Conservation (phyloP, 2,329 filamentous ascomycete species). For the Fusarium aywerte region DNA sequence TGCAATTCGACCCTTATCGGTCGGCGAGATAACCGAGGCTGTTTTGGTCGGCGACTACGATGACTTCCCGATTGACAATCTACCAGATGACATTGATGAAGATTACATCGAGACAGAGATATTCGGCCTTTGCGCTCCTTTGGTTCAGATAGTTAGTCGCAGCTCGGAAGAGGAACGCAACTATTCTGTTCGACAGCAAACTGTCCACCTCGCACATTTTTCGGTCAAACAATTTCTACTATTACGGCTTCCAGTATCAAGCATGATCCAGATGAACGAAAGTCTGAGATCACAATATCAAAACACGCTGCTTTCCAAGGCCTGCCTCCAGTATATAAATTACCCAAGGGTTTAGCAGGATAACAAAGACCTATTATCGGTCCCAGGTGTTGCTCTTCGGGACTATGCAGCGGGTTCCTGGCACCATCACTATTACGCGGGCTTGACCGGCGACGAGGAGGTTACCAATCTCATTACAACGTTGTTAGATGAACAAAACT, state of each 20-base stretch:
- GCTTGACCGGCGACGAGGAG: neutral
- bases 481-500: neutral
- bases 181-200: neutral
- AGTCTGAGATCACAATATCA: neutral
- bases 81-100: constrained; percentile 46
- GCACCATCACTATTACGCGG: neutral
- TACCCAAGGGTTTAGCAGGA: neutral
- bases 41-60: constrained; percentile 32
- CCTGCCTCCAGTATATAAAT: neutral
- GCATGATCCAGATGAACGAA: neutral
- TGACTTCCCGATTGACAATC: constrained; percentile 40
- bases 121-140: constrained; percentile 45
- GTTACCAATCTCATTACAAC: neutral
- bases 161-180: constrained; percentile 26
- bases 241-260: neutral
- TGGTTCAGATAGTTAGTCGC: constrained; percentile 35
- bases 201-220: constrained; percentile 39
- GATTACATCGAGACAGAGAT: constrained; percentile 49
- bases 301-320: neutral
- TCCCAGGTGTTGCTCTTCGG: neutral
- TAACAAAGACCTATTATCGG: neutral
- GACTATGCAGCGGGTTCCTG: neutral
- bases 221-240: constrained; percentile 37
- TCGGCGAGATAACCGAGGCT: constrained; percentile 47
- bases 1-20: constrained; percentile 42